Evolutionary conservation across 306 rosid genomes (phyloP).

Genomic region (Alnus rubra): DNA sequence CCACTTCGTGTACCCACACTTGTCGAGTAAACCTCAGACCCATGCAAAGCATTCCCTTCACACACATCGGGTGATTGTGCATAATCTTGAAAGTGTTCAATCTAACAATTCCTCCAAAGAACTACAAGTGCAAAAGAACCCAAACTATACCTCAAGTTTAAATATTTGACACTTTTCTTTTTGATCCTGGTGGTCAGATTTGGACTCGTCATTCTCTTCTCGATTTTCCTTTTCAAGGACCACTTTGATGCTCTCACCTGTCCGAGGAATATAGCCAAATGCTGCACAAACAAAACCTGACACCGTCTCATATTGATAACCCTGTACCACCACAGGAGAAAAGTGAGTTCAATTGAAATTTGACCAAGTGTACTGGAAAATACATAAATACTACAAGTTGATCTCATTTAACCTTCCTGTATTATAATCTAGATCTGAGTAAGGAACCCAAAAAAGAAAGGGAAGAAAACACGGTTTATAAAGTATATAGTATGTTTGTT

Average conservation of each 20-base stretch:
- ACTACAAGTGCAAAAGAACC: slow-evolving; percentile 14
- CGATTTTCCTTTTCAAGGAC: slow-evolving; percentile 84
- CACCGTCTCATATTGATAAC: slow-evolving; percentile 96
- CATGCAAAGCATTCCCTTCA: too few relatives aligned
- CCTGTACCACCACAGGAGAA: slow-evolving; percentile 47
- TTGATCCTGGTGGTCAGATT: slow-evolving; percentile 64
- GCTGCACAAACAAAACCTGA: slow-evolving; percentile 96
- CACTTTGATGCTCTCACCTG: slow-evolving; percentile 87
- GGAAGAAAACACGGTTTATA: background rate
- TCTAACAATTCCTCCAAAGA: background rate
- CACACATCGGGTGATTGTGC: background rate
- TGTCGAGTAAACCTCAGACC: too few relatives aligned
- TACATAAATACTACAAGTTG: slow-evolving; percentile 1
- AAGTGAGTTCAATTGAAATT: background rate
- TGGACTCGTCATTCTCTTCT: slow-evolving; percentile 61
- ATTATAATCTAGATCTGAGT: background rate
- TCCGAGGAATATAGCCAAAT: slow-evolving; percentile 96
- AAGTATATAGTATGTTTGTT: background rate
- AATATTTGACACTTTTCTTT: slow-evolving; percentile 73
- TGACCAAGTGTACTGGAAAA: slow-evolving; percentile 1
- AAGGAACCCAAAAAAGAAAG: background rate
- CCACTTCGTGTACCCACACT: too few relatives aligned
- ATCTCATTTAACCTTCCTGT: background rate
- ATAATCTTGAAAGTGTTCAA: background rate
- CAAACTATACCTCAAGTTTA: slow-evolving; percentile 72